Percentiles rank a stretch among this genome's conserved stretches.
Conservation (phyloP, 768 basidiomycete genomes). For the Tricholoma hemisulphureum region DNA sequence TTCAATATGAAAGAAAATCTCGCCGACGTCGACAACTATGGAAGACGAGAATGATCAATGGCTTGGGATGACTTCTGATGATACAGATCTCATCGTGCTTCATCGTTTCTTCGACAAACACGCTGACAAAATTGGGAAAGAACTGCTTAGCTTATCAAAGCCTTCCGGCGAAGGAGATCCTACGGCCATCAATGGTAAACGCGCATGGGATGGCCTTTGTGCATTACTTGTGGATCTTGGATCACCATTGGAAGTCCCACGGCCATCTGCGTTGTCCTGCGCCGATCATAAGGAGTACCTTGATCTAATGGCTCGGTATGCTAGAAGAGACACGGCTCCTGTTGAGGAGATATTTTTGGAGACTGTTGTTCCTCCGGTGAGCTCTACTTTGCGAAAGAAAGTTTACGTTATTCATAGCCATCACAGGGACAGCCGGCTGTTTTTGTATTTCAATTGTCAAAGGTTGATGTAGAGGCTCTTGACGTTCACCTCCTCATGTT, state of each 20-base stretch:
- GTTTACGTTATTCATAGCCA: not conserved
- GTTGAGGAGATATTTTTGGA: conserved; percentile 69
- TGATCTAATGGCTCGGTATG: conserved; percentile 64
- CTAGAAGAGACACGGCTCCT: conserved; percentile 55
- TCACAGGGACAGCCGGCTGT: conserved; percentile 46
- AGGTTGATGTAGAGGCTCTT: conserved; percentile 74
- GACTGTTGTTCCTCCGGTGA: conserved; percentile 45
- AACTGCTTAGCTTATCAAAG: conserved; percentile 71
- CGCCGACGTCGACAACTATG: conserved; percentile 22
- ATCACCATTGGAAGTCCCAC: conserved; percentile 64
- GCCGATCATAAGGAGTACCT: conserved; percentile 61
- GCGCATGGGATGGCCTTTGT: conserved; percentile 83
- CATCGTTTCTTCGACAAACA: conserved; percentile 85
- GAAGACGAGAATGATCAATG: conserved; percentile 71
- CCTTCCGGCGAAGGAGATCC: conserved; percentile 55
- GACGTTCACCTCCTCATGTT: conserved; percentile 78
- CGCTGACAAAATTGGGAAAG: conserved; percentile 85
- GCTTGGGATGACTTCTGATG: conserved; percentile 75
- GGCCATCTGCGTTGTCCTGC: conserved; percentile 47
- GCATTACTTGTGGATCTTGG: conserved; percentile 78
- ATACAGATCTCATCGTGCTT: conserved; percentile 79
- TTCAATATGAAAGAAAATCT: conserved; percentile 32
- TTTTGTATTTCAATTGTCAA: conserved; percentile 65
- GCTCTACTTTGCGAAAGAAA: conserved; percentile 7
- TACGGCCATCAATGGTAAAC: conserved; percentile 63